A percentile compares a stretch with the other conserved stretches of the same genome.
Conservation (phyloP, 202 grass and related monocot species). For the Bolboschoenoplectus hybrid region DNA sequence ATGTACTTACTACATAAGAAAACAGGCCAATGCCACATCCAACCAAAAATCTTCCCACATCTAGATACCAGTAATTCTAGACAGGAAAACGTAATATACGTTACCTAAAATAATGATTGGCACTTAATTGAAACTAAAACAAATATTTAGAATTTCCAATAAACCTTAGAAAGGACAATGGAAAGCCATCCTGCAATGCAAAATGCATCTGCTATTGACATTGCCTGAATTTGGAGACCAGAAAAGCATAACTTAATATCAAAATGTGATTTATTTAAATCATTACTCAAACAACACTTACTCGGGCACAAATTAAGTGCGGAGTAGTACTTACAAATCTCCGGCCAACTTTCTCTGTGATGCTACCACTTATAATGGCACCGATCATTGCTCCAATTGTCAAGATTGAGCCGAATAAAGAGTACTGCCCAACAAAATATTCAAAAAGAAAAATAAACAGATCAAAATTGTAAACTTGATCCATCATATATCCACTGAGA, state of each 20-base stretch:
- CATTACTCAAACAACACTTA: conserved; percentile 1
- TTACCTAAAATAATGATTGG: neutral
- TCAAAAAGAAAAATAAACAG: conserved; percentile 5
- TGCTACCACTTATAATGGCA: conserved; percentile 61
- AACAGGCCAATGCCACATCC: conserved; percentile 80
- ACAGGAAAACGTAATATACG: neutral
- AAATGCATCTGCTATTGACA: conserved; percentile 73
- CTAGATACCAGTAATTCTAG: conserved; percentile 68
- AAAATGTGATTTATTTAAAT: neutral
- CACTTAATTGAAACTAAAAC: neutral
- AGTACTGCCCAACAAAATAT: conserved; percentile 57
- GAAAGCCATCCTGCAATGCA: conserved; percentile 75
- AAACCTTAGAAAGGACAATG: conserved; percentile 67
- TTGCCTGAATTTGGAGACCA: conserved; percentile 50
- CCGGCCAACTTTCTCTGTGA: conserved; percentile 64
- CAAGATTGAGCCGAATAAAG: conserved; percentile 79
- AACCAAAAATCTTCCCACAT: conserved; percentile 65
- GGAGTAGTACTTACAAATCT: conserved; percentile 55
- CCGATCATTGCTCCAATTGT: conserved; percentile 93
- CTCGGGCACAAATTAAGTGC: neutral
- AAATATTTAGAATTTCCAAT: neutral
- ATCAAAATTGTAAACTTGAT: neutral
- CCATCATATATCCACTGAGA: neutral
- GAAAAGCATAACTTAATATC: conserved; percentile 16
- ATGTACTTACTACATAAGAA: conserved; percentile 74